Conservation (phyloP, 495 filamentous ascomycete genomes). For the Geoglossum glabrum region DNA sequence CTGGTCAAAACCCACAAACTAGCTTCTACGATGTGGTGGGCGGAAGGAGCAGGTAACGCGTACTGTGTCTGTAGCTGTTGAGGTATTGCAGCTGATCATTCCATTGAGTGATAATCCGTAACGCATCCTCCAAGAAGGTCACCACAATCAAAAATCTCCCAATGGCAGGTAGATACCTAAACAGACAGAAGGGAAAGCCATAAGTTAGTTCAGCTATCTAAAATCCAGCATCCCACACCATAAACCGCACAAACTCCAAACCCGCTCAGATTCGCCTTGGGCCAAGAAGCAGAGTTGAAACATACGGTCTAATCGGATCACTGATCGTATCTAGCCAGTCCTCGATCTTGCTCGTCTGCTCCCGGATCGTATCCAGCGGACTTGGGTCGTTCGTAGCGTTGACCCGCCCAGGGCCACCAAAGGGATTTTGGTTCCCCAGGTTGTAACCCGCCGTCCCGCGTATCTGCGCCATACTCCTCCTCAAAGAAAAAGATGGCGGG, state of each 20-base stretch:
- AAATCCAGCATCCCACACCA: background rate
- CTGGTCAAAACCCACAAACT: constrained; percentile 3
- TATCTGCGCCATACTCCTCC: constrained; percentile 64
- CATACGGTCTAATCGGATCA: constrained; percentile 91
- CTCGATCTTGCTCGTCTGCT: constrained; percentile 96
- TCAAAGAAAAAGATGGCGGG: too few relatives aligned
- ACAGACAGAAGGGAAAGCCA: background rate
- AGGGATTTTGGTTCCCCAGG: constrained; percentile 58
- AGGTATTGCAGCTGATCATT: constrained; percentile 85
- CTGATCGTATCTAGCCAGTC: constrained; percentile 75
- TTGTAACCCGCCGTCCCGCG: constrained; percentile 93
- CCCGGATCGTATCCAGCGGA: constrained; percentile 75
- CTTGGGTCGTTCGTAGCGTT: constrained; percentile 53
- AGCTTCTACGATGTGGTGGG: background rate
- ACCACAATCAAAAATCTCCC: constrained; percentile 95
- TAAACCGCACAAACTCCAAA: background rate
- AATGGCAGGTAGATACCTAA: constrained; percentile 79
- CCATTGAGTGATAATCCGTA: constrained; percentile 97
- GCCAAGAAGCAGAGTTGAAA: constrained; percentile 12
- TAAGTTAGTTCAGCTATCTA: background rate
- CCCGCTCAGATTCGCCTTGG: background rate
- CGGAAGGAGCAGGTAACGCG: constrained; percentile 8
- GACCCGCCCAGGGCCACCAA: constrained; percentile 41
- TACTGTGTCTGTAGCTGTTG: constrained; percentile 85
- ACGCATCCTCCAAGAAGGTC: constrained; percentile 90